Evolutionary conservation across 176 grass and related monocot genomes (phyloP).

Genomic region (Phragmites australis): DNA sequence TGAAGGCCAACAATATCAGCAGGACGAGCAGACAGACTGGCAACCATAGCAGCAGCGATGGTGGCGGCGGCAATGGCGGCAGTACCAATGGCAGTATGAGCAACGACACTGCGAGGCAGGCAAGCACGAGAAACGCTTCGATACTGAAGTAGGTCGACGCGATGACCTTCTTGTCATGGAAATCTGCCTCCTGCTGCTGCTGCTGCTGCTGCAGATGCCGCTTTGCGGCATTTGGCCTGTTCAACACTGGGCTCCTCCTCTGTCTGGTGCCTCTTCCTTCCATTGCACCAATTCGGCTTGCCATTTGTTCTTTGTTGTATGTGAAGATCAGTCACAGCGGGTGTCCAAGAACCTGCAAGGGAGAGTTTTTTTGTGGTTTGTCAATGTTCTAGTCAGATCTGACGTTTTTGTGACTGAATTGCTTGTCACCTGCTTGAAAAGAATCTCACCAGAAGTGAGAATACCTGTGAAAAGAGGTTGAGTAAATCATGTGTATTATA

Average conservation of each 20-base stretch:
- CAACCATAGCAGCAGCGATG: conserved; percentile 59
- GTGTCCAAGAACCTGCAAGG: not conserved
- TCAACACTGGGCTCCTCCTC: conserved; percentile 11
- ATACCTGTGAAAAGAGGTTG: not conserved
- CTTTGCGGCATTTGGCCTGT: conserved; percentile 20
- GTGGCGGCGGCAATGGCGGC: conserved; percentile 73
- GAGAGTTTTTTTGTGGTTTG: not conserved
- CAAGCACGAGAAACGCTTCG: conserved; percentile 53
- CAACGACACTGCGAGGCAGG: conserved; percentile 51
- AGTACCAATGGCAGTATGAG: conserved; percentile 71
- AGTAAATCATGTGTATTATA: not conserved
- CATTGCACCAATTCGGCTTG: conserved; percentile 10
- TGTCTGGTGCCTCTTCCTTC: conserved; percentile 6
- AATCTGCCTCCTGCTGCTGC: conserved; percentile 32
- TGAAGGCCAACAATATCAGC: conserved; percentile 64
- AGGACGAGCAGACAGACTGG: conserved; percentile 63
- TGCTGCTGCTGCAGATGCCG: conserved; percentile 35
- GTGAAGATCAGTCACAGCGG: not conserved
- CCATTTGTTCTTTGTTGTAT: not conserved
- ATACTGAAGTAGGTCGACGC: conserved; percentile 55
- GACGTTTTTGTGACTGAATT: not conserved
- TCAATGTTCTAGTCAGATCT: conserved; percentile 38
- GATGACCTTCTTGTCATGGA: conserved; percentile 26
- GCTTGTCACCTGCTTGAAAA: not conserved
- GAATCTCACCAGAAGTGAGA: not conserved